phyloP scores from a whole-genome alignment of 2,329 filamentous ascomycete genomes.

The Hypoxylon sp. region DNA sequence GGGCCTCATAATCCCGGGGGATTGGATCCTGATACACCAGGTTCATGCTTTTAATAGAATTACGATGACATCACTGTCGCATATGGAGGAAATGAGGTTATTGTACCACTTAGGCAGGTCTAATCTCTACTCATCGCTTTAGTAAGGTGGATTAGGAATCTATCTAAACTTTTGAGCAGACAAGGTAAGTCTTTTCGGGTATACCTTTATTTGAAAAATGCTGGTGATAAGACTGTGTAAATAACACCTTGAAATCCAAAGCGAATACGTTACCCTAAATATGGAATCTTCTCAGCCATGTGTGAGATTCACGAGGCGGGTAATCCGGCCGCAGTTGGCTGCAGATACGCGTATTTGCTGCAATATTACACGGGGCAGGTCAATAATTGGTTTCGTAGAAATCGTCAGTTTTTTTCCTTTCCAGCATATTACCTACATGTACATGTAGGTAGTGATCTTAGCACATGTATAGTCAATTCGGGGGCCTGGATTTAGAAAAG shows the following conservation, averaged over 20 bases:
- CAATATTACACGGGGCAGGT: conserved; percentile 2
- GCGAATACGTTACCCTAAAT: conserved; percentile 14
- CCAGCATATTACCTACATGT: not conserved
- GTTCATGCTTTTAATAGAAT: conserved; percentile 38
- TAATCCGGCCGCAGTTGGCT: conserved; percentile 5
- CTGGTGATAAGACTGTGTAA: not conserved
- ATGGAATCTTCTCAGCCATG: conserved; percentile 2
- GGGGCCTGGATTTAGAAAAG: not conserved
- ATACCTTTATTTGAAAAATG: not conserved
- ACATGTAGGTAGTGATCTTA: too few relatives aligned
- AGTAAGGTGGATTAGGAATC: not conserved
- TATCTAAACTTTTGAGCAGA: not conserved
- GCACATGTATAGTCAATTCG: not conserved
- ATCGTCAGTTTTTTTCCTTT: not conserved
- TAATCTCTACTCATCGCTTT: not conserved
- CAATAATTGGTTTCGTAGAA: conserved; percentile 15
- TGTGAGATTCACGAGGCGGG: conserved; percentile 10
- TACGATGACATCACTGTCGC: conserved; percentile 42
- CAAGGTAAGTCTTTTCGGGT: not conserved
- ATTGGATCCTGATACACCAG: conserved; percentile 17
- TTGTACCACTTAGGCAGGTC: not conserved
- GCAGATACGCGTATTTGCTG: conserved; percentile 14
- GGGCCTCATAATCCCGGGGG: conserved; percentile 26
- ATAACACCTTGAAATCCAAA: not conserved
- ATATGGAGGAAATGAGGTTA: conserved; percentile 27